Conservation (phyloP, 2,329 filamentous ascomycete genomes). For the Fusarium sp. region DNA sequence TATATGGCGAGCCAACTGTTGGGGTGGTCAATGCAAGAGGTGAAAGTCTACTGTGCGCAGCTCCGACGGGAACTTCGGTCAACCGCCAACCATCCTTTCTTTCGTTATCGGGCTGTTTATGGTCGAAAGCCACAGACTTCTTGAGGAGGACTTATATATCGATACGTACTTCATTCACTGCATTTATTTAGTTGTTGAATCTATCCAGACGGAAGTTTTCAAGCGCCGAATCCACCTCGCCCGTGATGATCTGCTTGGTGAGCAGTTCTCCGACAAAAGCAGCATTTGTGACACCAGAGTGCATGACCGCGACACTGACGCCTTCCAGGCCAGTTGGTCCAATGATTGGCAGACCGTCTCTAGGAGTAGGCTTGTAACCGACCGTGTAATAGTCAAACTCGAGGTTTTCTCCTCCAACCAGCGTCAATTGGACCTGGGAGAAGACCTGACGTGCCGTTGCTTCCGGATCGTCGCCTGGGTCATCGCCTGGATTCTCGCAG, state of each 20-base stretch:
- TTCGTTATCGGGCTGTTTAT: not conserved
- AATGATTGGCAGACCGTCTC: constrained; percentile 25
- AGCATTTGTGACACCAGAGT: constrained; percentile 32
- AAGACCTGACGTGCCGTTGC: constrained; percentile 16
- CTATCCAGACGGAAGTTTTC: not conserved
- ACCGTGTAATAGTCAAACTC: constrained; percentile 20
- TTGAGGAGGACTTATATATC: not conserved
- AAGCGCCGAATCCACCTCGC: not conserved
- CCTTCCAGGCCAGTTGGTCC: constrained; percentile 13
- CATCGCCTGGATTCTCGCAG: constrained; percentile 22
- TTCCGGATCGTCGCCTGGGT: constrained; percentile 20
- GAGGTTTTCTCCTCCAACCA: not conserved
- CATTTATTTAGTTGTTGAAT: not conserved
- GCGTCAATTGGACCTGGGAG: not conserved
- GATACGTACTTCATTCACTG: fast-evolving
- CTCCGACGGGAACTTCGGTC: constrained; percentile 1
- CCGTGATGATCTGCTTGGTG: constrained; percentile 4
- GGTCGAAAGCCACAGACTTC: not conserved
- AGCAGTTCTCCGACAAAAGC: constrained; percentile 28
- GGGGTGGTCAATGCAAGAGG: not conserved
- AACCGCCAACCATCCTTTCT: not conserved
- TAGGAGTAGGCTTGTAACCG: constrained; percentile 21
- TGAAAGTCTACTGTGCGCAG: not conserved
- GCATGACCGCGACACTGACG: constrained; percentile 28
- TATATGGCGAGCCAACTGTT: constrained; percentile 8